These are phyloP conservation scores for Leishmania lainsoni DNA, from an alignment of 208 protist genomes.

Conservation along the genomic window DNA sequence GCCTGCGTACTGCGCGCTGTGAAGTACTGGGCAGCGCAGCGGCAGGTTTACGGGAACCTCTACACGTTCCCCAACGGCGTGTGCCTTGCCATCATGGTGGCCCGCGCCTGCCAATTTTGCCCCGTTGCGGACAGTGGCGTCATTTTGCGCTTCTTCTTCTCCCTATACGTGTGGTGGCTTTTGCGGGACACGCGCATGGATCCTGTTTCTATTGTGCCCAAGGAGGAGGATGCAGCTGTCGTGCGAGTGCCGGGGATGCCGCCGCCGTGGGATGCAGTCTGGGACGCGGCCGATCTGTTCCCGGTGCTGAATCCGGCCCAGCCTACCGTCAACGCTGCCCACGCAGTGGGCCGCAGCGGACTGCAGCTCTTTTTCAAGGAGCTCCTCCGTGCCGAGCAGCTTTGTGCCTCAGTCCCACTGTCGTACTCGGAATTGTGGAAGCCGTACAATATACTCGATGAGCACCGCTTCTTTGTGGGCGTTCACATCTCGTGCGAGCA, in stretches of 20 bases:
- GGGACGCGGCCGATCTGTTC: slow-evolving; percentile 79
- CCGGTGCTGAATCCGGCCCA: slow-evolving; percentile 97
- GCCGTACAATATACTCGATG: slow-evolving; percentile 41
- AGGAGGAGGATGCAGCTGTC: slow-evolving; percentile 16
- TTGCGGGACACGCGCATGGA: slow-evolving; percentile 29
- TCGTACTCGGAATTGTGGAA: slow-evolving; percentile 41
- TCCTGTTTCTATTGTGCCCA: slow-evolving; percentile 71
- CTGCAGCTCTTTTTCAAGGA: slow-evolving; percentile 69
- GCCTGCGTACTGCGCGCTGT: slow-evolving; percentile 66
- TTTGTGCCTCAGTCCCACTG: slow-evolving; percentile 28
- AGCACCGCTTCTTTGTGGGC: slow-evolving; percentile 55
- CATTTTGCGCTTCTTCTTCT: slow-evolving; percentile 90
- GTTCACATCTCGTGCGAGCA: slow-evolving; percentile 55
- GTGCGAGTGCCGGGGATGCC: slow-evolving; percentile 64
- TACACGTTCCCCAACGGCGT: slow-evolving; percentile 97
- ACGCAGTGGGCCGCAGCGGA: slow-evolving; percentile 81
- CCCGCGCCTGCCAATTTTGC: slow-evolving; percentile 93
- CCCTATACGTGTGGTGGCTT: slow-evolving; percentile 83
- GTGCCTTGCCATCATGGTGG: slow-evolving; percentile 95
- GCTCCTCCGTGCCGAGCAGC: slow-evolving; percentile 46
- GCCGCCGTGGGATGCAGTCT: slow-evolving; percentile 50
- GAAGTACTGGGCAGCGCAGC: slow-evolving; percentile 79
- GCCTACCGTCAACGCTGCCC: slow-evolving; percentile 96
- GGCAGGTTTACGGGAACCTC: slow-evolving; percentile 95
- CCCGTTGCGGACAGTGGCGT: slow-evolving; percentile 74